Conservation (phyloP, 441 rosid genomes). For the Syzygium malaccense region DNA sequence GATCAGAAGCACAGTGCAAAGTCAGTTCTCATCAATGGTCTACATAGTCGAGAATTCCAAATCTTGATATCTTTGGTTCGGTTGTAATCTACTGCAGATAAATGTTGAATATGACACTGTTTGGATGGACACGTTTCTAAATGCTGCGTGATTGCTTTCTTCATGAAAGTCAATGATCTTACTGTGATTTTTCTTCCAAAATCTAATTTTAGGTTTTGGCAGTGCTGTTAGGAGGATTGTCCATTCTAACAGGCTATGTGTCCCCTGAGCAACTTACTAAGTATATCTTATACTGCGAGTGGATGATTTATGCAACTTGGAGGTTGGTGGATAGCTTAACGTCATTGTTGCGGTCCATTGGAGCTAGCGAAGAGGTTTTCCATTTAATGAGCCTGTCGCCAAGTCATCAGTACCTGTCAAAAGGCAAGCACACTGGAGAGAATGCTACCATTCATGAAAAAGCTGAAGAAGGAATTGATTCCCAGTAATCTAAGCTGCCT, state of each 20-base stretch:
- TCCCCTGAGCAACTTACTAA: constrained; percentile 34
- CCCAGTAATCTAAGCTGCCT: background rate
- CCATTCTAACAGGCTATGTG: constrained; percentile 22
- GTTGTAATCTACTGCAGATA: background rate
- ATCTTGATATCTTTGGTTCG: background rate
- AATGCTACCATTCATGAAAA: background rate
- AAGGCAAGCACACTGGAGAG: constrained; percentile 20
- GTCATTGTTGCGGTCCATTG: constrained; percentile 28
- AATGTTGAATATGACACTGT: background rate
- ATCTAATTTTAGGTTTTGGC: constrained; percentile 23
- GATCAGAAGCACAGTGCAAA: background rate
- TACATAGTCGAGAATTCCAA: background rate
- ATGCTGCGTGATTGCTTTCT: background rate
- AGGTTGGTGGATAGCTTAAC: constrained; percentile 33
- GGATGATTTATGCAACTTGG: constrained; percentile 45
- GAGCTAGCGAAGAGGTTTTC: constrained; percentile 37
- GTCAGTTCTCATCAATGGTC: background rate
- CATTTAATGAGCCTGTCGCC: constrained; percentile 26
- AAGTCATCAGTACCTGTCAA: constrained; percentile 16
- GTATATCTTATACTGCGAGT: constrained; percentile 35
- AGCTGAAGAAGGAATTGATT: background rate
- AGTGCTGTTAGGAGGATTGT: constrained; percentile 32
- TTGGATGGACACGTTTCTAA: background rate
- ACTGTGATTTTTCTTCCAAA: background rate
- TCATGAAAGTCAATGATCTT: background rate